Evolutionary conservation across 169 alveolate genomes (phyloP).

Genomic region (Plasmodium falciparum): DNA sequence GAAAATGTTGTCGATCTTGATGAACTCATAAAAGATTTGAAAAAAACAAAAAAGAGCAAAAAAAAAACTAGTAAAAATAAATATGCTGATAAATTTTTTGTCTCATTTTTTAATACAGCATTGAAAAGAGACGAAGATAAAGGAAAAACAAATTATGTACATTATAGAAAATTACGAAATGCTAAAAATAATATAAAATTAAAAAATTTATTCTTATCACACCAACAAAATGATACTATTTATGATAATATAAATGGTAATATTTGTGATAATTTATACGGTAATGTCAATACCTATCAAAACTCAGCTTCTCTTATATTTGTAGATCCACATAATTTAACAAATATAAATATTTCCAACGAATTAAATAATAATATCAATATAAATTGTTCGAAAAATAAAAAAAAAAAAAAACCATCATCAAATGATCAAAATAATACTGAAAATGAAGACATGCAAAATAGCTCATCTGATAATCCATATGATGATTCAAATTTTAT

Average conservation of each 20-base stretch:
- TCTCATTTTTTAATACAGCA: slow-evolving; percentile 11
- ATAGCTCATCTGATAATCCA: slow-evolving; percentile 18
- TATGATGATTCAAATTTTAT: slow-evolving; percentile 11
- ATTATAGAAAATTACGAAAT: too few species aligned
- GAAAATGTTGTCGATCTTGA: slow-evolving; percentile 30
- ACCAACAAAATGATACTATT: too few species aligned
- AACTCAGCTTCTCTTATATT: slow-evolving; percentile 7
- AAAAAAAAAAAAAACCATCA: not conserved
- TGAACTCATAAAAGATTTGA: slow-evolving; percentile 58
- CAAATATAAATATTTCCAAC: slow-evolving; percentile 29
- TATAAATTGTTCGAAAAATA: not conserved
- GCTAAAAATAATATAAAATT: too few species aligned
- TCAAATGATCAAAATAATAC: not conserved
- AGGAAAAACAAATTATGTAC: not conserved
- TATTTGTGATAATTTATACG: not conserved
- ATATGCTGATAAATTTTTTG: slow-evolving; percentile 31
- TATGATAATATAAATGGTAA: not conserved
- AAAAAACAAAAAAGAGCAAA: slow-evolving; percentile 28
- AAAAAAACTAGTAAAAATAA: slow-evolving; percentile 23
- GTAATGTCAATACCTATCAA: not conserved
- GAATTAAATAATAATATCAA: not conserved
- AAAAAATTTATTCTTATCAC: too few species aligned
- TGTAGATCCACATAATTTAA: slow-evolving; percentile 52
- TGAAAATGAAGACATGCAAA: not conserved
- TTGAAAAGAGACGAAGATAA: not conserved